Evolutionary conservation across 345 rosid genomes (phyloP).

Genomic region (Sapria himalayana): DNA sequence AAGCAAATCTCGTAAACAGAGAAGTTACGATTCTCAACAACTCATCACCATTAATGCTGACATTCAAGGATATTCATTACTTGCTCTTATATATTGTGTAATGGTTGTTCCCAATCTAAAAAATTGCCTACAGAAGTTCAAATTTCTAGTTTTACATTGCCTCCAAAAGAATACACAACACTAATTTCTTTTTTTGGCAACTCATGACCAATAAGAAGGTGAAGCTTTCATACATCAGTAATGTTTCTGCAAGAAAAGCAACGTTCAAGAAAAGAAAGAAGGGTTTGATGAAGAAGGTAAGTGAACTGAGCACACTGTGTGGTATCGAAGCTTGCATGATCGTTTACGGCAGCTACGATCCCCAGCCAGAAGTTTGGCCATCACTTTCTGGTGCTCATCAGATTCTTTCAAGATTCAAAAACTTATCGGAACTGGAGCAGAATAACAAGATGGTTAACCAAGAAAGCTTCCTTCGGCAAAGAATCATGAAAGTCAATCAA

Average conservation of each 20-base stretch:
- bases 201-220: slow-evolving; percentile 14
- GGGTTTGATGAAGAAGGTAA: slow-evolving; percentile 12
- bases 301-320: slow-evolving; percentile 11
- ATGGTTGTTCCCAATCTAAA: no score
- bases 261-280: slow-evolving; percentile 15
- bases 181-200: neutral
- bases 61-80: no score
- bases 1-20: no score
- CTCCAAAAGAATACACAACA: no score
- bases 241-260: slow-evolving; percentile 9
- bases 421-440: slow-evolving; percentile 25
- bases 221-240: slow-evolving; percentile 5
- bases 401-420: slow-evolving; percentile 7
- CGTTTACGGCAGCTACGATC: slow-evolving; percentile 9
- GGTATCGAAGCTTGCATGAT: slow-evolving; percentile 12
- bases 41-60: no score
- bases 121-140: no score
- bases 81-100: no score
- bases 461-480: slow-evolving; percentile 14
- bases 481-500: slow-evolving; percentile 16
- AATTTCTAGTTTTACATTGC: no score
- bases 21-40: no score
- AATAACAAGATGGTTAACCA: slow-evolving; percentile 31
- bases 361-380: slow-evolving; percentile 27
- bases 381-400: slow-evolving; percentile 9